phyloP scores from a whole-genome alignment of 257 asterid genomes.

The Oldenlandia corymbosa region DNA sequence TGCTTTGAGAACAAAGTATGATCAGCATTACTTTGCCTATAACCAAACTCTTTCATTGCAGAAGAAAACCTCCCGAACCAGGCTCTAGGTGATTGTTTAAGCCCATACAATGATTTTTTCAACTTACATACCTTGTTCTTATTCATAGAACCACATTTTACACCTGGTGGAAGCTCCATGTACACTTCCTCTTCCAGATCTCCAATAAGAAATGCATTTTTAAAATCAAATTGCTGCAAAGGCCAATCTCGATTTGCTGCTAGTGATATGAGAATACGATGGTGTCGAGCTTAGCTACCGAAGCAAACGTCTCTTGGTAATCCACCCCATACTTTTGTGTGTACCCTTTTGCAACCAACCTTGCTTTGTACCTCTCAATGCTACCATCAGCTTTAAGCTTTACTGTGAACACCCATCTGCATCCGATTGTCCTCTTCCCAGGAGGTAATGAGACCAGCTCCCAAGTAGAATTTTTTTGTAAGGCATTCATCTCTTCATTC shows the following conservation, averaged over 20 bases:
- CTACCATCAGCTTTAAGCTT: not conserved
- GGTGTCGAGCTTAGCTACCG: not conserved
- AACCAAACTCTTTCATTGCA: too few species aligned
- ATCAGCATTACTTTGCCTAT: too few species aligned
- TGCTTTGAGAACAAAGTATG: too few species aligned
- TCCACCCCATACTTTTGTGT: not conserved
- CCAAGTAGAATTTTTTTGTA: not conserved
- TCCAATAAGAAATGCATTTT: too few species aligned
- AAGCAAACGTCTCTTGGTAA: not conserved
- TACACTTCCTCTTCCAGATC: too few species aligned
- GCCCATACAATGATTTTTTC: too few species aligned
- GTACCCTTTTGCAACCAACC: not conserved
- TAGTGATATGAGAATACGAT: not conserved
- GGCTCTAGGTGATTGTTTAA: too few species aligned
- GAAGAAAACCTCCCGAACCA: too few species aligned
- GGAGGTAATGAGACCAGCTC: not conserved
- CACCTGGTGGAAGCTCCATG: not conserved
- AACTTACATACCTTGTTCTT: not conserved
- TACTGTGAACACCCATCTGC: not conserved
- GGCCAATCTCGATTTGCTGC: not conserved
- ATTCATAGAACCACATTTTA: too few species aligned
- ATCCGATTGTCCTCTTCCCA: not conserved
- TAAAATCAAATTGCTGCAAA: too few species aligned
- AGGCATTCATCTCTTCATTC: not conserved
- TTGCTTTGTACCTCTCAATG: not conserved